phyloP scores from a whole-genome alignment of 1,284 basidiomycete species.

The Boletus chippewaensis region DNA sequence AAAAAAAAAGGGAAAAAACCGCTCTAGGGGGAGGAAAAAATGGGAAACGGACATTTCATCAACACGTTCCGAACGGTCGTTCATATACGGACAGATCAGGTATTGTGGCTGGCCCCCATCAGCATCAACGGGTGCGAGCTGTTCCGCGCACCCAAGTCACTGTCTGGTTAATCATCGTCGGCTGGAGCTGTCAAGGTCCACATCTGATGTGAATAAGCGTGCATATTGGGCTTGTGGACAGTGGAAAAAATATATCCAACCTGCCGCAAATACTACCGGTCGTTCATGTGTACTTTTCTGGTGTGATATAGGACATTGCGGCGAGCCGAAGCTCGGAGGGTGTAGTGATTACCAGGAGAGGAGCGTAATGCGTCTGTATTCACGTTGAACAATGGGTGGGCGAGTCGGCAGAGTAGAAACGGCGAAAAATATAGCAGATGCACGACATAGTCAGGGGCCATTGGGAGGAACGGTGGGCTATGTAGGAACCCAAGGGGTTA shows the following conservation, averaged over 20 bases:
- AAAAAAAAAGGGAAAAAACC: background rate
- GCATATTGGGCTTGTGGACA: background rate
- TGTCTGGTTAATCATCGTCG: background rate
- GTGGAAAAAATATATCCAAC: slow-evolving; percentile 4
- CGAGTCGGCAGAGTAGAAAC: background rate
- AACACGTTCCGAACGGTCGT: slow-evolving; percentile 10
- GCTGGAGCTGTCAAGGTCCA: background rate
- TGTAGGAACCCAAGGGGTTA: background rate
- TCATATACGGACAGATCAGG: background rate
- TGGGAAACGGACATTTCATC: background rate
- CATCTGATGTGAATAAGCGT: slow-evolving; percentile 2
- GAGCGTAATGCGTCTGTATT: background rate
- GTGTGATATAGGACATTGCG: slow-evolving; percentile 4
- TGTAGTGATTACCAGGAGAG: background rate
- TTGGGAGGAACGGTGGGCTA: background rate
- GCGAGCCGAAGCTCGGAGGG: slow-evolving; percentile 3
- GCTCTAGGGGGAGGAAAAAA: background rate
- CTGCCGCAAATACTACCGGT: slow-evolving; percentile 20
- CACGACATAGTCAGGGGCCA: background rate
- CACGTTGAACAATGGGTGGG: slow-evolving; percentile 1
- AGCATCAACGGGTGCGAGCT: background rate
- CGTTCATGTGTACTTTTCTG: slow-evolving; percentile 7
- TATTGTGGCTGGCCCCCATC: slow-evolving; percentile 14
- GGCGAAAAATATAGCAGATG: background rate
- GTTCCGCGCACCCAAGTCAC: background rate